Base-by-base conservation (phyloP, 106 monocot species). In the Dioscorea dumetorum region DNA sequence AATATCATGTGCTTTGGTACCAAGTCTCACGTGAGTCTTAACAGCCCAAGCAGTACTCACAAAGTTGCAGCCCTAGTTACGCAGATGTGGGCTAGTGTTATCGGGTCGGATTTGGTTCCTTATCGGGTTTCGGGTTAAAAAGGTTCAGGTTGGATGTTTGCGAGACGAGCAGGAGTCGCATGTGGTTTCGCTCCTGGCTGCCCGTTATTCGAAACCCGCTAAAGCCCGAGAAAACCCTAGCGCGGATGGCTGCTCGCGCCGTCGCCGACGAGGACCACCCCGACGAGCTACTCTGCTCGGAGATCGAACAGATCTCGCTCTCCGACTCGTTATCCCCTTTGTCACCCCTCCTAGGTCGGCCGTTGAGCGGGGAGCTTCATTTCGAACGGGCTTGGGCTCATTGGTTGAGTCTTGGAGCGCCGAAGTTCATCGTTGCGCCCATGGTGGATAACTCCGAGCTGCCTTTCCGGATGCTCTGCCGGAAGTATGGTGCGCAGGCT, bases 401-500 rank as follows among this genome's bases (percentile, higher is more conserved):
- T 79, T 93, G 99, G 99, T 74, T 66, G 72, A 50, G 70, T 48
- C 76, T 99, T 5, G 93, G 99, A 5, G 73, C 70, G 51, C 99
- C 99, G 12, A 82, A 71, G 68, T 61, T 93, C 24, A 22, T 90
- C 5, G 93, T 99, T 57, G 93, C 99, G 51, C 99, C 99, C 23
- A 99, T 99, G 99, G 99, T 99, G 61, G 99, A 99, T 66, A 99
- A 99, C 79, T 99, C 99, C n/a, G 99, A 99, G 81, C 87, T 99
- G 7, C 99, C 99, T 33, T 99, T 99, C 79, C 89, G 99, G 62
- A 93, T 99, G 99, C 83, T 99, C 16, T 99, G 99, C 75, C 60
- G 99, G 68, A 86, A 75, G 67, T 99, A 99, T 70, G 93, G 99
- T 12, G 89, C 99, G 4, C 70, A 80, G 74, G 99, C 87, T 1